These are phyloP conservation scores for Toxoplasma gondii DNA, from an alignment of 169 alveolate genomes.

Conservation along the genomic window DNA sequence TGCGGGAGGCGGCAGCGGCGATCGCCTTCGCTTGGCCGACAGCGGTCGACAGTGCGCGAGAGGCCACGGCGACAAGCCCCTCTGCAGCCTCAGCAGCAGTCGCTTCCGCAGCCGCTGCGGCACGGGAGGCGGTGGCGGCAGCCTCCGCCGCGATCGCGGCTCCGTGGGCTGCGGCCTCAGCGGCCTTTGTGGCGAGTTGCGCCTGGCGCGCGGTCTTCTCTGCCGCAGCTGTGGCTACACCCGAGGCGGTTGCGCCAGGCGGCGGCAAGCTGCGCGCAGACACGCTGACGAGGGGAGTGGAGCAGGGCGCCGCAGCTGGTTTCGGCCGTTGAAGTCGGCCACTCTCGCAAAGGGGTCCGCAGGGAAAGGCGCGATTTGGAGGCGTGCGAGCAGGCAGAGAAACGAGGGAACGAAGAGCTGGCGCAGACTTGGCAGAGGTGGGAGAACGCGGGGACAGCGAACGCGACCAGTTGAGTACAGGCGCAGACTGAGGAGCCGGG, in stretches of 20 bases:
- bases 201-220: constrained; percentile 43
- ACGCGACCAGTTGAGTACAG: not conserved
- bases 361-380: not conserved
- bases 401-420: not conserved
- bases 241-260: not conserved
- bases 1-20: constrained; percentile 36
- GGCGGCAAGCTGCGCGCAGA: not conserved
- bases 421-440: not conserved
- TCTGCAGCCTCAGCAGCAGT: constrained; percentile 41
- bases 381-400: not conserved
- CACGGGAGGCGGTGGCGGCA: constrained; percentile 25
- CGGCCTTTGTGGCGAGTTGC: constrained; percentile 37
- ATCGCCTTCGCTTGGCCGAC: constrained; percentile 38
- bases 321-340: not conserved
- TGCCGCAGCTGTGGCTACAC: constrained; percentile 24
- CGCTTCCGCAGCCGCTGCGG: constrained; percentile 38
- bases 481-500: not conserved
- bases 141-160: constrained; percentile 40
- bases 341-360: not conserved
- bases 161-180: constrained; percentile 42
- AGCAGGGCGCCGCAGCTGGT: not conserved
- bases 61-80: constrained; percentile 27
- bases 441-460: not conserved
- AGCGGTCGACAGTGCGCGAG: constrained; percentile 37
- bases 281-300: no score